Percentiles rank a stretch among this genome's conserved stretches.
These are phyloP conservation scores for Hapsidospora chrysogenum DNA, from an alignment of 495 filamentous ascomycete species.

Conservation along the genomic window DNA sequence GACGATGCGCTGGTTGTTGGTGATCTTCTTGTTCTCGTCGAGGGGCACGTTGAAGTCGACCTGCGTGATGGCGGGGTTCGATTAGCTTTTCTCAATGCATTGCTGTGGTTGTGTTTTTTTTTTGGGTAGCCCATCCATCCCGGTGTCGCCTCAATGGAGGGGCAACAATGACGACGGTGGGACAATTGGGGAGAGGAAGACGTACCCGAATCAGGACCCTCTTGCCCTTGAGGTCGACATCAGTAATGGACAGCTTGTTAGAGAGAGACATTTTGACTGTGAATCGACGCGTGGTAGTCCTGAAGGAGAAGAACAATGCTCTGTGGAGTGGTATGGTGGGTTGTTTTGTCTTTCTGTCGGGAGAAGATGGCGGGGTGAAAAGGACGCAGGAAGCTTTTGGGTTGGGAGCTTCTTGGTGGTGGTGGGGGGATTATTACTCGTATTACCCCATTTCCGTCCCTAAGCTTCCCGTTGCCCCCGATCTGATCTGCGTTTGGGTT, in stretches of 20 bases:
- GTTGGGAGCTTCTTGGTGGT: too few relatives aligned
- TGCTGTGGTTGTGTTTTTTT: neutral
- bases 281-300: too few relatives aligned
- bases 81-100: neutral
- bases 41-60: slow-evolving; percentile 99
- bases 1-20: slow-evolving; percentile 95
- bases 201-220: slow-evolving; percentile 89
- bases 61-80: slow-evolving; percentile 22
- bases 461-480: too few relatives aligned
- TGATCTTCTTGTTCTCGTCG: slow-evolving; percentile 77
- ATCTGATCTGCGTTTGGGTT: too few relatives aligned
- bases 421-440: too few relatives aligned
- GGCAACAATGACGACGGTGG: neutral
- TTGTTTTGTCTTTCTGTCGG: neutral
- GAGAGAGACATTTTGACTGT: slow-evolving; percentile 91
- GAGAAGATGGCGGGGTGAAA: too few relatives aligned
- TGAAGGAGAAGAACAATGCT: neutral
- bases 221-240: slow-evolving; percentile 95
- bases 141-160: slow-evolving; percentile 1
- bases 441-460: too few relatives aligned
- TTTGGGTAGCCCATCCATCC: too few relatives aligned
- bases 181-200: slow-evolving; percentile 10
- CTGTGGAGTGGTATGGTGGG: neutral
- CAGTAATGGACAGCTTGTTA: slow-evolving; percentile 92
- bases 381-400: too few relatives aligned